These are phyloP conservation scores for Blumeriella jaapii DNA, from an alignment of 2,329 filamentous ascomycete species.

Conservation along the genomic window DNA sequence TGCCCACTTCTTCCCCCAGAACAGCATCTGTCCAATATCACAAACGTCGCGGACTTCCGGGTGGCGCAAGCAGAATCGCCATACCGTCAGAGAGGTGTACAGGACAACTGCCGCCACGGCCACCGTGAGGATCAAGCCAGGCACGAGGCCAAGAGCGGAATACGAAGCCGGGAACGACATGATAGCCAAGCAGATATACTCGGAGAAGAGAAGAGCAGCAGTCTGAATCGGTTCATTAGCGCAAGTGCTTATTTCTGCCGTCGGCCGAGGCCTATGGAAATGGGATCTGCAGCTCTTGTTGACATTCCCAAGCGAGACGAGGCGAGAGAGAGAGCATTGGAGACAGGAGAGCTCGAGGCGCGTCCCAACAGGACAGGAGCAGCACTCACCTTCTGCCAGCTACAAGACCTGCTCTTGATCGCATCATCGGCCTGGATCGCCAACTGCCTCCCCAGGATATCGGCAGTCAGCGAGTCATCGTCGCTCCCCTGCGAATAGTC, in stretches of 20 bases:
- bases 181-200: constrained; percentile 87
- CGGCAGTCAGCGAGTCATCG: constrained; percentile 3
- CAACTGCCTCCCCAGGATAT: constrained; percentile 49
- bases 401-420: constrained; percentile 88
- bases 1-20: constrained; percentile 69
- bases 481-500: constrained; percentile 14
- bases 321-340: not conserved
- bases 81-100: constrained; percentile 64
- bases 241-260: not conserved
- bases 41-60: constrained; percentile 87
- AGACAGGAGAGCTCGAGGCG: no score
- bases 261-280: not conserved
- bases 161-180: constrained; percentile 97
- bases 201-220: constrained; percentile 78
- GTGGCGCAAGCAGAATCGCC: constrained; percentile 83
- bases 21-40: constrained; percentile 91
- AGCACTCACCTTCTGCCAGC: constrained; percentile 68
- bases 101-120: constrained; percentile 68
- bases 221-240: constrained; percentile 42
- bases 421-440: constrained; percentile 64
- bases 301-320: no score
- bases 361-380: not conserved
- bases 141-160: constrained; percentile 74
- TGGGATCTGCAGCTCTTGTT: not conserved
- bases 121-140: constrained; percentile 72